These are phyloP conservation scores for Botrytis squamosa DNA, from an alignment of 2,329 filamentous ascomycete species.

Conservation along the genomic window DNA sequence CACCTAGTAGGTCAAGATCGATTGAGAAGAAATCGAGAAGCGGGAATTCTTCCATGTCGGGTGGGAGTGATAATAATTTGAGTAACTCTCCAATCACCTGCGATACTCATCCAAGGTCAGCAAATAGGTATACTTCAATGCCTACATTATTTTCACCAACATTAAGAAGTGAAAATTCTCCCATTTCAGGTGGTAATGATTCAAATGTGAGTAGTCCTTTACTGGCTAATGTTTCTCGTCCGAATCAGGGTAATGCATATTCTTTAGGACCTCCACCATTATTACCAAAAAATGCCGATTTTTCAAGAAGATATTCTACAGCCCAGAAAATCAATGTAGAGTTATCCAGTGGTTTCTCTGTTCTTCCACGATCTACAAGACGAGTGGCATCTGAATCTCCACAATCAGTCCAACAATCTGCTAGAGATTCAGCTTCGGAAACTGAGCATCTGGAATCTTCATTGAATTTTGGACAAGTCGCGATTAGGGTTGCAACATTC, in stretches of 20 bases:
- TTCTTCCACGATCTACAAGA: too few species aligned
- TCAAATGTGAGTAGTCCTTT: neutral
- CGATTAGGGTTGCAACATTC: too few species aligned
- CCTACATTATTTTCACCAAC: too few species aligned
- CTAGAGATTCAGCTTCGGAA: neutral
- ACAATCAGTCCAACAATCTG: rapidly evolving
- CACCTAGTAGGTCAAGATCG: neutral
- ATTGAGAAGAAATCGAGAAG: neutral
- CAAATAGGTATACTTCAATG: neutral
- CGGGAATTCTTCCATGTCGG: neutral
- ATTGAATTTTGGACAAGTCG: too few species aligned
- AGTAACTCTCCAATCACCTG: neutral
- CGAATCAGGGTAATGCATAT: neutral
- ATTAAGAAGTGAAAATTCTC: neutral
- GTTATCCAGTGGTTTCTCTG: too few species aligned
- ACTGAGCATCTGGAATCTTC: neutral
- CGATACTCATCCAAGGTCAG: neutral
- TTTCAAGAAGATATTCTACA: too few species aligned
- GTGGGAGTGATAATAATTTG: too few species aligned
- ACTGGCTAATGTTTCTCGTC: neutral
- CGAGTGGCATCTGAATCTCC: neutral
- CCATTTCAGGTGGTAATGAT: neutral
- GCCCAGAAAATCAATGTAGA: too few species aligned
- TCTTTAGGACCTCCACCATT: neutral
- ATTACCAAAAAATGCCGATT: too few species aligned